These are phyloP conservation scores for Gomphus bonarii DNA, from an alignment of 1,284 basidiomycete genomes.

Conservation along the genomic window DNA sequence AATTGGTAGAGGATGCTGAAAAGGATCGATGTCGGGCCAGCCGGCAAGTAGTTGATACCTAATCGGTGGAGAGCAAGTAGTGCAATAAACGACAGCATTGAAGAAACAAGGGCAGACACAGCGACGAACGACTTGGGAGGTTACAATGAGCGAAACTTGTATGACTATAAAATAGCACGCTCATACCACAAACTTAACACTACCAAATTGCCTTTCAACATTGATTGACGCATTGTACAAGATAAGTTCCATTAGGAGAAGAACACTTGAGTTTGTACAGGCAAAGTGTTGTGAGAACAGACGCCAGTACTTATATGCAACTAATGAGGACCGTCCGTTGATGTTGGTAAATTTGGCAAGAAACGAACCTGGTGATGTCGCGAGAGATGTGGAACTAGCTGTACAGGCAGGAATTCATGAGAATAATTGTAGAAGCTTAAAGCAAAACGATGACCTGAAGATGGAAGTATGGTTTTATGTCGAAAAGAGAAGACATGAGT, in stretches of 20 bases:
- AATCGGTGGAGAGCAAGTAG: conserved; percentile 53
- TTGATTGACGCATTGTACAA: conserved; percentile 65
- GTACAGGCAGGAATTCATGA: not conserved
- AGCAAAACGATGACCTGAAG: conserved; percentile 42
- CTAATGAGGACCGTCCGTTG: conserved; percentile 3
- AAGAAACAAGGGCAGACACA: conserved; percentile 54
- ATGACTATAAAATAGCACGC: not conserved
- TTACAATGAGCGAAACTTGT: conserved; percentile 1
- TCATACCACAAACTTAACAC: conserved; percentile 74
- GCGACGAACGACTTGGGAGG: conserved; percentile 59
- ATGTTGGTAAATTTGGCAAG: conserved; percentile 4
- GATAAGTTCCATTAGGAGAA: conserved; percentile 68
- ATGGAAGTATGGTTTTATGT: conserved; percentile 81
- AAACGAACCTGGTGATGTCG: conserved; percentile 54
- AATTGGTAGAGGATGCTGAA: conserved; percentile 78
- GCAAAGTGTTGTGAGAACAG: conserved; percentile 66
- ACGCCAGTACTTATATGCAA: conserved; percentile 66
- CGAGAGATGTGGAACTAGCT: conserved; percentile 64
- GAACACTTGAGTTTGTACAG: conserved; percentile 77
- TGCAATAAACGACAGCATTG: conserved; percentile 52
- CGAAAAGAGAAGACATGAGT: conserved; percentile 65
- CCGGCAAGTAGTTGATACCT: conserved; percentile 62
- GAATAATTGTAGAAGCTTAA: not conserved
- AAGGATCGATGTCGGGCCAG: conserved; percentile 64
- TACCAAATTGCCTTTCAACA: conserved; percentile 82